These are phyloP conservation scores for Leccinum variicolor DNA, from an alignment of 768 basidiomycete genomes.

Conservation along the genomic window DNA sequence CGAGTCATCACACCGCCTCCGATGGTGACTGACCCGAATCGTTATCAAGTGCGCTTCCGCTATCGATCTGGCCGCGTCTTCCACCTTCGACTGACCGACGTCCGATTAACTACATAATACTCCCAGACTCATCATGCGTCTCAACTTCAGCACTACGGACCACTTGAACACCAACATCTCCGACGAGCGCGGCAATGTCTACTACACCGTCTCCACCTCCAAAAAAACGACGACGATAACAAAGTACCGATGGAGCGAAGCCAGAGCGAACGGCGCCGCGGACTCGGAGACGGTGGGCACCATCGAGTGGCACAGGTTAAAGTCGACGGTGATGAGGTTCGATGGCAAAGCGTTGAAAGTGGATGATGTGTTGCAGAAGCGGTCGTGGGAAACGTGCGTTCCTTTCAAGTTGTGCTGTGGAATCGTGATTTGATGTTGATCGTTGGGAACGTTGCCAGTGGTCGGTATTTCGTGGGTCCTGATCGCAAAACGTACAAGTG, in stretches of 20 bases:
- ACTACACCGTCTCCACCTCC: conserved; percentile 20
- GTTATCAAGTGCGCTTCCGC: too few relatives aligned
- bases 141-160: conserved; percentile 17
- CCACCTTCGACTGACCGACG: neutral
- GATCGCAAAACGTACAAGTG: conserved; percentile 32
- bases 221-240: conserved; percentile 25
- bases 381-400: conserved; percentile 17
- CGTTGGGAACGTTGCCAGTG: conserved; percentile 12
- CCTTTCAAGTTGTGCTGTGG: neutral
- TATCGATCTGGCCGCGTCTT: too few relatives aligned
- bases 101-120: neutral
- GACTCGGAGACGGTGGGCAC: conserved; percentile 19
- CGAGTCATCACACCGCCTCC: too few relatives aligned
- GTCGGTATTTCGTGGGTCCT: conserved; percentile 31
- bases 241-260: conserved; percentile 18
- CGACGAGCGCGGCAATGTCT: conserved; percentile 16
- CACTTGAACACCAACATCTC: conserved; percentile 21
- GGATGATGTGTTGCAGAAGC: conserved; percentile 11
- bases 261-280: neutral
- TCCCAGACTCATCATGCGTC: conserved; percentile 14
- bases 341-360: conserved; percentile 12
- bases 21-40: too few relatives aligned
- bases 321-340: conserved; percentile 7
- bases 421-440: neutral
- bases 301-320: conserved; percentile 23